A percentile compares a stretch with the other conserved stretches of the same genome.
Conservation (phyloP, 2,329 filamentous ascomycete genomes). For the Pseudogymnoascus sp. region DNA sequence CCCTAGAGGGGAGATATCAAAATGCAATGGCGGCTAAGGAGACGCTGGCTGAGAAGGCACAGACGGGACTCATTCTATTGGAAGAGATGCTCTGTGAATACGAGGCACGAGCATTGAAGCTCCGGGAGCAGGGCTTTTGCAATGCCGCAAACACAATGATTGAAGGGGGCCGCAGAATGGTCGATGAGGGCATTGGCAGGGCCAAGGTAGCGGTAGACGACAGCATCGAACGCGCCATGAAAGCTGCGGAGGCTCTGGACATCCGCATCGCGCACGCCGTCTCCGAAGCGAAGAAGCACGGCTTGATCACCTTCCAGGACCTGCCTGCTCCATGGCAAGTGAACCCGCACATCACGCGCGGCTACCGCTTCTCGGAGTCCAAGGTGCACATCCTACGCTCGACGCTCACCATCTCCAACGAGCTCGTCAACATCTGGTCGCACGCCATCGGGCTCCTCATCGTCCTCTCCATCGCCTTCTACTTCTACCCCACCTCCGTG, state of each 20-base stretch:
- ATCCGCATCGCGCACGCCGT: conserved; percentile 79
- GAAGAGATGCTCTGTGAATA: conserved; percentile 81
- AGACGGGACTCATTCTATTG: conserved; percentile 77
- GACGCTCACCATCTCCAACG: conserved; percentile 79
- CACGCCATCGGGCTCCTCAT: conserved; percentile 84
- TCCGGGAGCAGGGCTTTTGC: conserved; percentile 69
- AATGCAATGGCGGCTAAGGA: conserved; percentile 78
- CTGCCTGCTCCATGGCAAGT: conserved; percentile 87
- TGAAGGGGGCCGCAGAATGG: conserved; percentile 69
- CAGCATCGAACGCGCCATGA: conserved; percentile 72
- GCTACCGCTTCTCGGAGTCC: conserved; percentile 90
- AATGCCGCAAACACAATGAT: conserved; percentile 66
- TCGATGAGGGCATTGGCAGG: conserved; percentile 70
- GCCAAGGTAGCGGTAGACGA: conserved; percentile 73
- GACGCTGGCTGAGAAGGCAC: conserved; percentile 84
- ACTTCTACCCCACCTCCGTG: conserved; percentile 84
- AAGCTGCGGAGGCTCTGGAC: conserved; percentile 74
- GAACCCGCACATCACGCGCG: conserved; percentile 85
- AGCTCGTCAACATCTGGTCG: conserved; percentile 97
- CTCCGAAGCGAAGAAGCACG: conserved; percentile 65
- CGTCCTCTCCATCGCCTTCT: conserved; percentile 83
- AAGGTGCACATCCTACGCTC: conserved; percentile 84
- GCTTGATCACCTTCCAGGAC: conserved; percentile 82
- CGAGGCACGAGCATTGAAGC: conserved; percentile 71
- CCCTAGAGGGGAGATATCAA: conserved; percentile 79